Evolutionary conservation across 805 yeast species (phyloP), one percentile per base, ranked within the genome.

Genomic region (Scheffersomyces stipitis): DNA sequence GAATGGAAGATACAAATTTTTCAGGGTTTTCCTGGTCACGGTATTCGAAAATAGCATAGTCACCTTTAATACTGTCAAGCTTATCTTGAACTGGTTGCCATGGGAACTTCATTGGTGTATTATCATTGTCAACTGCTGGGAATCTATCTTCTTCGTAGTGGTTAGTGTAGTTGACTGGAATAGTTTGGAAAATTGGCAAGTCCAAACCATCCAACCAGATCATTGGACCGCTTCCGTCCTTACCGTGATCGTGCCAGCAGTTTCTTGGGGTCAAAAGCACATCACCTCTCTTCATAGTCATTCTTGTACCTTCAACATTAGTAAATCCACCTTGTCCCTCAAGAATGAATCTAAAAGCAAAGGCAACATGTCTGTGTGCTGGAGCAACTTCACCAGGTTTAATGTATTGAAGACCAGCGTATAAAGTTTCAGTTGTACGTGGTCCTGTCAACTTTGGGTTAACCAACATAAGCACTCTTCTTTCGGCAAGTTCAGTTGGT

Each of bases 311-410:
- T 33, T 42, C 44, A 29, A 42, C 44, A 15, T 33, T 33, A 31
- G 46, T 42, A 22, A 35, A 42, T 2, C 46, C 45, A 33, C 46
- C 46, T 9, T 41, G 37, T 29, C 45, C 45, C 28, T 41, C 45
- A 29, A 41, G 37, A 12, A 42, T 42, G 18, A 42, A 42, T 37
- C 45, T 35, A 14, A 42, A 36, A 4, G 45, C 45, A 32, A 42
- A 42, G 14, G 44, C 46, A 26, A 41, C 31, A 29, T 42, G 46
- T 29, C 46, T 39, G 15, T 42, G 44, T 23, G 44, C 46, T n/a
- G 41, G 45, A 23, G 46, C 46, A 15, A 41, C 43, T 41, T 41
- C 43, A 15, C 46, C 44, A 5, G 46, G 41, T 15, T 37, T 37
- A 36, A 42, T 40, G 16, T 41, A 38, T 33, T 41, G 45, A 16